Evolutionary conservation across 73 alveolate genomes (phyloP).

Genomic region (Tetrahymena borealis): DNA sequence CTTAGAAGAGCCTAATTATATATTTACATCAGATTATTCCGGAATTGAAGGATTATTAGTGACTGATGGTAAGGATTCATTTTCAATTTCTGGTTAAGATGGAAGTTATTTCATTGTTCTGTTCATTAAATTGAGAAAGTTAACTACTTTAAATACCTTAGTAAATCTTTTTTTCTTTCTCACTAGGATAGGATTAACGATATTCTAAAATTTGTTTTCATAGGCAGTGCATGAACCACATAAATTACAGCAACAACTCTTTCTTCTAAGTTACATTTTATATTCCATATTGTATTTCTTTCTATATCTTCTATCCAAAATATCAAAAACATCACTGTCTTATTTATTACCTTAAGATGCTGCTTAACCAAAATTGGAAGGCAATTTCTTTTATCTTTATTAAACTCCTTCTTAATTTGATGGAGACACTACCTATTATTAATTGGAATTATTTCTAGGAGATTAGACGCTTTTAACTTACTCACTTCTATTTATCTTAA

Average conservation of each 20-base stretch:
- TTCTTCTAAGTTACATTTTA: background rate
- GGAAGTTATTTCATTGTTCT: background rate
- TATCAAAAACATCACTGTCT: background rate
- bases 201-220: background rate
- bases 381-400: too few species aligned
- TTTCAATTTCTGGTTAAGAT: background rate
- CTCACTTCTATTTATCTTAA: too few species aligned
- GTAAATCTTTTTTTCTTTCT: background rate
- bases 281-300: background rate
- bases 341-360: background rate
- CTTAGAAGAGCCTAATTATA: background rate
- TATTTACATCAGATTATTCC: background rate
- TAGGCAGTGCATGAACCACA: background rate
- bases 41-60: background rate
- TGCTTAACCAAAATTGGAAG: too few species aligned
- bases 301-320: background rate
- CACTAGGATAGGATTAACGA: background rate
- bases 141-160: background rate
- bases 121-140: background rate
- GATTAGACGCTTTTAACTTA: too few species aligned
- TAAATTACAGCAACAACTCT: background rate
- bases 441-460: too few species aligned
- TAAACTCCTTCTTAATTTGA: too few species aligned
- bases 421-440: too few species aligned
- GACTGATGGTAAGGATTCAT: background rate